Evolutionary conservation across 192 early-diverging fungal species (phyloP).

Genomic region (Backusella tarrabulga): DNA sequence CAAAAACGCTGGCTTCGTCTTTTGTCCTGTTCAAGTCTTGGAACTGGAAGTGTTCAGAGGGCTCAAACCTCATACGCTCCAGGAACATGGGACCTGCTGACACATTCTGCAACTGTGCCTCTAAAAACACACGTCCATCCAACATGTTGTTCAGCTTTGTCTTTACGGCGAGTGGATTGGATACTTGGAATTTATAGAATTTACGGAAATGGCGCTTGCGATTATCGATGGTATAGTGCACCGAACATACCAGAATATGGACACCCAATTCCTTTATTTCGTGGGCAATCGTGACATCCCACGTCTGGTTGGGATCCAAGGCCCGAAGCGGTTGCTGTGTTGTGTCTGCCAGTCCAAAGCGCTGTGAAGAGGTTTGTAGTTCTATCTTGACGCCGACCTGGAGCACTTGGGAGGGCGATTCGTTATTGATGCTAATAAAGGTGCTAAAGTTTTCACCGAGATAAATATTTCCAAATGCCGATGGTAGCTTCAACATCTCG

Average conservation of each 20-base stretch:
- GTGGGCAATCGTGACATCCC: conserved; percentile 80
- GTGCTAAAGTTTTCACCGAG: conserved; percentile 90
- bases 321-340: conserved; percentile 26
- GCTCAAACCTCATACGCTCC: conserved; percentile 86
- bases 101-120: conserved; percentile 94
- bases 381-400: conserved; percentile 78
- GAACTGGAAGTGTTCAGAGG: conserved; percentile 67
- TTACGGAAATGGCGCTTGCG: conserved; percentile 76
- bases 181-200: conserved; percentile 95
- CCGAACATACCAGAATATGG: conserved; percentile 87
- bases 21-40: conserved; percentile 60
- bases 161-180: conserved; percentile 94
- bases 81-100: conserved; percentile 77
- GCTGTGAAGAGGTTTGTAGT: conserved; percentile 84
- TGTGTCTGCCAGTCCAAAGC: conserved; percentile 74
- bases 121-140: conserved; percentile 73
- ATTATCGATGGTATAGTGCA: conserved; percentile 75
- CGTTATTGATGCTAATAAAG: conserved; percentile 90
- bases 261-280: conserved; percentile 96
- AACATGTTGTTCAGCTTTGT: conserved; percentile 89
- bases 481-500: conserved; percentile 75
- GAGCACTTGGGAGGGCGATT: conserved; percentile 60
- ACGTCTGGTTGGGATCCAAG: conserved; percentile 67
- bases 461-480: conserved; percentile 90
- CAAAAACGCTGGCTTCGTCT: conserved; percentile 47